A percentile compares a stretch with the other conserved stretches of the same genome.
Conservation (phyloP, 1,284 basidiomycete species). For the Schizophyllum commune region DNA sequence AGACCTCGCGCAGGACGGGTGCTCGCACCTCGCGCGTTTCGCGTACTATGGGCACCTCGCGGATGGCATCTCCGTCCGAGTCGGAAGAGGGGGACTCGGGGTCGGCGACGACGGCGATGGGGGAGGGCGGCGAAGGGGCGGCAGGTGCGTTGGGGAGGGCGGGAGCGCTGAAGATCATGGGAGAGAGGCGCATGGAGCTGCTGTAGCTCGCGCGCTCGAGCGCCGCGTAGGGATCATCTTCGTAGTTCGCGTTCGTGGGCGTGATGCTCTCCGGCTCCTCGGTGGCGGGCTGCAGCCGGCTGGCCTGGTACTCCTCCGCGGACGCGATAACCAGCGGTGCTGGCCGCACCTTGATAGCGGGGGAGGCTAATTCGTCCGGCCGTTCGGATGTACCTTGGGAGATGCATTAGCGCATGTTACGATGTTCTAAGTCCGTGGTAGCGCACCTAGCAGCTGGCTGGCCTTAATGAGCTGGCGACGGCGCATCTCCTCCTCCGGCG, state of each 20-base stretch:
- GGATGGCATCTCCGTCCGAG: neutral
- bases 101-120: neutral
- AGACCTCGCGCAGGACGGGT: no score
- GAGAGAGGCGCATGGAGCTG: neutral
- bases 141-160: no score
- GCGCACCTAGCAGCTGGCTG: constrained; percentile 11
- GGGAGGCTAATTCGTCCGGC: neutral
- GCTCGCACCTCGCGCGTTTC: neutral
- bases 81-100: neutral
- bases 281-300: neutral
- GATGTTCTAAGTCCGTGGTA: neutral
- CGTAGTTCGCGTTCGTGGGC: neutral
- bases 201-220: neutral
- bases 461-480: constrained; percentile 11
- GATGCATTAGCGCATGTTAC: neutral
- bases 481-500: constrained; percentile 9
- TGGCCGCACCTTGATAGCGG: neutral
- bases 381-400: neutral
- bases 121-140: neutral
- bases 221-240: neutral
- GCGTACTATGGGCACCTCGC: neutral
- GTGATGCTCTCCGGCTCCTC: neutral
- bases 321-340: neutral
- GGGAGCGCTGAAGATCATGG: neutral
- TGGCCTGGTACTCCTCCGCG: neutral